Percentiles rank a stretch among this genome's conserved stretches.
phyloP scores from a whole-genome alignment of 768 basidiomycete genomes.

The Hypholoma fasciculare region DNA sequence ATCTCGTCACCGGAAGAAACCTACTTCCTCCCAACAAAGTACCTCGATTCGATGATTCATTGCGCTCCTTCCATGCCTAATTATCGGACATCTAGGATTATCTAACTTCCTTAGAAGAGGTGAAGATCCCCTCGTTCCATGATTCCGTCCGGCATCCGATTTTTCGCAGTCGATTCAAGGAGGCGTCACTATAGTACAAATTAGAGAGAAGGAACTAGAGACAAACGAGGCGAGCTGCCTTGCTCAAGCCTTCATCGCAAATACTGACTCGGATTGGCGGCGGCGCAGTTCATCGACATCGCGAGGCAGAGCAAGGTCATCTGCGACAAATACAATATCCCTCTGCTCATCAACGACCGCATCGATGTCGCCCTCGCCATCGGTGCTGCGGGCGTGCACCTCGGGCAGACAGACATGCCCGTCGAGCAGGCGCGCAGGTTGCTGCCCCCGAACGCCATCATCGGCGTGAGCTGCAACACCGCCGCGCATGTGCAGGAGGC shows the following conservation, averaged over 20 bases:
- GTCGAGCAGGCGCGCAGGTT: conserved; percentile 62
- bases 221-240: conserved; percentile 66
- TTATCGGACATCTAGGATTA: conserved; percentile 49
- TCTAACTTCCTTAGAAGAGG: conserved; percentile 74
- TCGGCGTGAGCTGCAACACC: conserved; percentile 82
- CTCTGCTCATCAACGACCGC: conserved; percentile 85
- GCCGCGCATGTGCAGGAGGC: conserved; percentile 64
- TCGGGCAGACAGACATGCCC: conserved; percentile 89
- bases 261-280: not conserved
- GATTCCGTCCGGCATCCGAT: not conserved
- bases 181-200: conserved; percentile 88
- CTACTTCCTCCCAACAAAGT: conserved; percentile 80
- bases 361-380: conserved; percentile 85
- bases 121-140: conserved; percentile 23
- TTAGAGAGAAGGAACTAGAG: conserved; percentile 83
- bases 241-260: not conserved
- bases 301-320: conserved; percentile 69
- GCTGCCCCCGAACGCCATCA: conserved; percentile 66
- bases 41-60: conserved; percentile 11
- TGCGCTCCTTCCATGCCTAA: conserved; percentile 1
- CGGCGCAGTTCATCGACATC: conserved; percentile 69
- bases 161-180: conserved; percentile 68
- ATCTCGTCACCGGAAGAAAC: conserved; percentile 84
- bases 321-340: conserved; percentile 76
- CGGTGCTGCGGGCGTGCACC: conserved; percentile 77